phyloP scores from a whole-genome alignment of 192 early-diverging fungal species.

The Paraglomus brasilianum region DNA sequence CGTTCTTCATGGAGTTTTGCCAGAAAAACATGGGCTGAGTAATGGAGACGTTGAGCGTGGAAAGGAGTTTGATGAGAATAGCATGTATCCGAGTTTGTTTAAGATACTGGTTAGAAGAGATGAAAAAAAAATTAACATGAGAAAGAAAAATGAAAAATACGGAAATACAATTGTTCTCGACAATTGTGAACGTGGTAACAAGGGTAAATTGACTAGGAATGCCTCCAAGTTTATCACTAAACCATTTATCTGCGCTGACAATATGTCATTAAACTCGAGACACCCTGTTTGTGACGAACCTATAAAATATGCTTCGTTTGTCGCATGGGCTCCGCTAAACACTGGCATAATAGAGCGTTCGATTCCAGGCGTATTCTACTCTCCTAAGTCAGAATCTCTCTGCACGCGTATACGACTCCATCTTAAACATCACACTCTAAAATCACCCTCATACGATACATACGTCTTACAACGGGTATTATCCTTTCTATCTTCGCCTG shows the following conservation, averaged over 20 bases:
- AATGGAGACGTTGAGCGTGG: conserved; percentile 19
- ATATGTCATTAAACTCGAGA: no score
- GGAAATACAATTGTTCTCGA: no score
- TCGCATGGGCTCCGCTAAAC: conserved; percentile 23
- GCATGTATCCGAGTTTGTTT: conserved; percentile 23
- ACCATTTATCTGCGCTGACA: not conserved
- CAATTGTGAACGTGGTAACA: no score
- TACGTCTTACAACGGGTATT: not conserved
- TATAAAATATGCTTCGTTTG: conserved; percentile 21
- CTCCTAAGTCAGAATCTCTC: not conserved
- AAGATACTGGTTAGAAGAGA: conserved; percentile 7
- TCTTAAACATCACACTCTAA: conserved; percentile 8
- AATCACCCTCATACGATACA: conserved; percentile 9
- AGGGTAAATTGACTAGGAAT: no score
- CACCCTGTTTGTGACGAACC: not conserved
- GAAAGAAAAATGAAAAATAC: no score
- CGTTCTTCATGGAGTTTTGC: conserved; percentile 17
- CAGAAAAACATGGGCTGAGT: conserved; percentile 23
- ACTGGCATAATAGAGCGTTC: conserved; percentile 28
- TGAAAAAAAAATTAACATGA: no score
- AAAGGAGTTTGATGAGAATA: conserved; percentile 9
- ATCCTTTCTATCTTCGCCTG: conserved; percentile 7
- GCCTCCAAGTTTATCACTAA: no score
- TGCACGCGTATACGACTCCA: not conserved
- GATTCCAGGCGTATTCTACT: not conserved